Evolutionary conservation across 2,329 filamentous ascomycete genomes (phyloP), one percentile per base, ranked within the genome.

Genomic region (Talaromyces verruculosus): DNA sequence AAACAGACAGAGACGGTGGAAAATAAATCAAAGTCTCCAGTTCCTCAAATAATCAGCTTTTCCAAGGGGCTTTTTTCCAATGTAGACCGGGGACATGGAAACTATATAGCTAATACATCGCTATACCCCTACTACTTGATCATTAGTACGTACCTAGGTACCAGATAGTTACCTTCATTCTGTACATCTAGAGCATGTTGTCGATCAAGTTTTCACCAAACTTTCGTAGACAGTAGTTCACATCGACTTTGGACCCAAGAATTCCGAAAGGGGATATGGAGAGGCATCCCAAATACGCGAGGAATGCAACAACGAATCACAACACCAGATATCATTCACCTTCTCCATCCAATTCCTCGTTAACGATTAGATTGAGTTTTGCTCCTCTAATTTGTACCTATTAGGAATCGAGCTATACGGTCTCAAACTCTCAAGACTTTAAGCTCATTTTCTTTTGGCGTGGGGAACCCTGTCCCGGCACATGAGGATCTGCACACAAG

Each of bases 401-500:
- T 28, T 25, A 30, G 47, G 25, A 51, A 51, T 69, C 69, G 13
- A n/a, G 49, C 13, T 30, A n/a, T 33, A 51, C 25, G 25, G 15
- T 17, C 47, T 30, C 47, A 25, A 30, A 30, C 2, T 28, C 13
- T 30, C 47, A 51, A 30, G 7, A 8, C 15, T 51, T 51, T 51
- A 51, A n/a, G 47, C 47, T 49, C 45, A 49, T 25, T 45, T 19
- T 49, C 17, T 25, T 49, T 3, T 25, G 25, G 5, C 22, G 49
- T 33, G 49, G 28, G 15, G 25, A 33, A n/a, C 28, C 25, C 28
- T 30, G 28, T 8, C 28, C 28, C 15, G 49, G 28, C 15, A 53
- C 47, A 28, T 51, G 47, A 51, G 13, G 47, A 51, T 51, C 47
- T 51, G 47, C 47, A 51, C 19, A 22, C 22, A 51, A 51, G 22